Evolutionary conservation across 2,329 filamentous ascomycete species (phyloP), one percentile per base, ranked within the genome.

Genomic region (Clarireedia hainanense): DNA sequence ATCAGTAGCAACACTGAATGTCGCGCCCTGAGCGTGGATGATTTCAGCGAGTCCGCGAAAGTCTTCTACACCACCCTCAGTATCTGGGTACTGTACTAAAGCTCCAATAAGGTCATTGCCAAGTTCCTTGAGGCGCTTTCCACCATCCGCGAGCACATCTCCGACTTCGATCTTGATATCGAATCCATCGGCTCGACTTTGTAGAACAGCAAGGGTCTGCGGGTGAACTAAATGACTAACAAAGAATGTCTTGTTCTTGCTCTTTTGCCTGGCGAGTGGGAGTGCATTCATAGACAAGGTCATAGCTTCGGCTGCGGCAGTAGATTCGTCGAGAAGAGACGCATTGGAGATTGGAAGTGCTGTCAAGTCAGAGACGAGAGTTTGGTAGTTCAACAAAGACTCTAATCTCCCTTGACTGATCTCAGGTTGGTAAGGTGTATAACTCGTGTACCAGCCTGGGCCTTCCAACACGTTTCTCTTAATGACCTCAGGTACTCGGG

Each of bases 391-490:
- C 60, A 97, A 77, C 53, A 97, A 76, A 5, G 90, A 95, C 77
- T 96, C 90, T 60, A 97, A 74, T 55, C 92, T 85, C 37, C 92
- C 92, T 74, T 97, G 92, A 70, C 91, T 96, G 75, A 97, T 96
- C 74, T 97, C 92, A 2, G 92, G 88, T 75, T 97, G 92, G 73
- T 96, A 97, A 15, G 92, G 92, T 0, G 92, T 96, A 72, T 97
- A 96, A 74, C 91, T 96, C 42, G 92, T 97, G 72, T 97, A 97
- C 92, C 92, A 97, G 9, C 86, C 91, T 5, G 92, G 92, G 70
- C 88, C 92, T 77, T 97, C 91, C 57, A 97, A 76, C 4, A 97
- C 80, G 69, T 96, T 96, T 63, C 91, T 81, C 77, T 94, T 89
- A 70, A 97, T 95, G 56, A 96, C 91, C 55, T 89, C 82, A 4